Evolutionary conservation across 2,329 filamentous ascomycete genomes (phyloP).

Genomic region (Phyllosticta citribraziliensis): DNA sequence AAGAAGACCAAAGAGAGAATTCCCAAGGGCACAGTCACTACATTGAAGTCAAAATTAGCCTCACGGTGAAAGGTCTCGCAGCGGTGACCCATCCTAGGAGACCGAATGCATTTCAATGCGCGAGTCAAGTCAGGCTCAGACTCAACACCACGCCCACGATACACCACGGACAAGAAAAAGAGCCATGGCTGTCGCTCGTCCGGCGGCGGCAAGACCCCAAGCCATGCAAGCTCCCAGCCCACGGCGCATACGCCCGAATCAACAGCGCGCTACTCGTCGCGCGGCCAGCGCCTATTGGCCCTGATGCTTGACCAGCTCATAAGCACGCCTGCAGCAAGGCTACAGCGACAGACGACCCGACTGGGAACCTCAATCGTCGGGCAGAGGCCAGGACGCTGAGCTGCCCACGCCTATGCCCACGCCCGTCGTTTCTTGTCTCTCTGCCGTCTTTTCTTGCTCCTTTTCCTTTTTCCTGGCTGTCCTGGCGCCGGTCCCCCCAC

Average conservation of each 20-base stretch:
- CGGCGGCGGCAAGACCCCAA: not conserved
- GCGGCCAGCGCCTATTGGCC: not conserved
- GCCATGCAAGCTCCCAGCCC: not conserved
- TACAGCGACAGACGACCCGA: not conserved
- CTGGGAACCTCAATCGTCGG: not conserved
- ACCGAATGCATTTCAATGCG: not conserved
- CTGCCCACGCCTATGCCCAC: too few species aligned
- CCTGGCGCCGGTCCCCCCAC: not conserved
- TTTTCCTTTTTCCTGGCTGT: not conserved
- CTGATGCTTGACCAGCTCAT: not conserved
- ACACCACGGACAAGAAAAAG: not conserved
- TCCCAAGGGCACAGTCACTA: too few species aligned
- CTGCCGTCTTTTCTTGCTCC: not conserved
- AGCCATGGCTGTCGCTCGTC: not conserved
- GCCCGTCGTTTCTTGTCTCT: not conserved
- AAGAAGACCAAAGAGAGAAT: not conserved
- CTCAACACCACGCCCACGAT: not conserved
- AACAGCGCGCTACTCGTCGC: not conserved
- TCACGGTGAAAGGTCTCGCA: not conserved
- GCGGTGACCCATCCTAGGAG: not conserved
- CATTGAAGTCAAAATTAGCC: not conserved
- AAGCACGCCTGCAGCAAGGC: not conserved
- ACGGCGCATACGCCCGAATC: not conserved
- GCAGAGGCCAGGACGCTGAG: too few species aligned
- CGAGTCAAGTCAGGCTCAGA: not conserved